Evolutionary conservation across 2,329 filamentous ascomycete genomes (phyloP).

Genomic region (Chalaropsis ovoidea): DNA sequence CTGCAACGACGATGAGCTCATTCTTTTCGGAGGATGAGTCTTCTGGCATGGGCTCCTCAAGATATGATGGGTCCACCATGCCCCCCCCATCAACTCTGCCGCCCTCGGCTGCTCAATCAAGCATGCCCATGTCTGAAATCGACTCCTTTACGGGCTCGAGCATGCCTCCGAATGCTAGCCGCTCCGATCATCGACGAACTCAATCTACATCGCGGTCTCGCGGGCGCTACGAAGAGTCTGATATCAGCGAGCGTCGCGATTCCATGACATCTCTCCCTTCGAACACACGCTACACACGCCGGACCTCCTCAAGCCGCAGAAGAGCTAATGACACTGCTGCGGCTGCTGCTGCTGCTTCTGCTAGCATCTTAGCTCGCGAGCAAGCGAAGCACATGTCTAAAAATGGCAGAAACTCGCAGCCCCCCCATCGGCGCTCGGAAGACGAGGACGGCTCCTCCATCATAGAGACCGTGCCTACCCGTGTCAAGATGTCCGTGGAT

Average conservation of each 20-base stretch:
- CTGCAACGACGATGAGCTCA: constrained; percentile 17
- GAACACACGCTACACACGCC: constrained; percentile 31
- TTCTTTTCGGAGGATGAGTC: constrained; percentile 17
- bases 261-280: constrained; percentile 22
- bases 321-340: constrained; percentile 39
- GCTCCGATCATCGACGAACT: constrained; percentile 12
- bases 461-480: constrained; percentile 35
- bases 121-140: constrained; percentile 19
- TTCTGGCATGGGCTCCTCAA: constrained; percentile 14
- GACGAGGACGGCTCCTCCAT: constrained; percentile 29
- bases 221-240: constrained; percentile 21
- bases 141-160: constrained; percentile 17
- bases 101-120: constrained; percentile 15
- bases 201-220: constrained; percentile 18
- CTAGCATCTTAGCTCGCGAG: constrained; percentile 40
- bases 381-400: constrained; percentile 31
- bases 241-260: constrained; percentile 18
- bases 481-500: constrained; percentile 46
- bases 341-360: constrained; percentile 40
- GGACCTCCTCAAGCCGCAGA: constrained; percentile 40
- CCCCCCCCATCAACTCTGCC: constrained; percentile 8
- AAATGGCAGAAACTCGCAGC: constrained; percentile 21
- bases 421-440: constrained; percentile 22
- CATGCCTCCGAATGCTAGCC: constrained; percentile 18
- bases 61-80: neutral